These are phyloP conservation scores for Deakozyma indianensis DNA, from an alignment of 805 yeast species.

Conservation along the genomic window DNA sequence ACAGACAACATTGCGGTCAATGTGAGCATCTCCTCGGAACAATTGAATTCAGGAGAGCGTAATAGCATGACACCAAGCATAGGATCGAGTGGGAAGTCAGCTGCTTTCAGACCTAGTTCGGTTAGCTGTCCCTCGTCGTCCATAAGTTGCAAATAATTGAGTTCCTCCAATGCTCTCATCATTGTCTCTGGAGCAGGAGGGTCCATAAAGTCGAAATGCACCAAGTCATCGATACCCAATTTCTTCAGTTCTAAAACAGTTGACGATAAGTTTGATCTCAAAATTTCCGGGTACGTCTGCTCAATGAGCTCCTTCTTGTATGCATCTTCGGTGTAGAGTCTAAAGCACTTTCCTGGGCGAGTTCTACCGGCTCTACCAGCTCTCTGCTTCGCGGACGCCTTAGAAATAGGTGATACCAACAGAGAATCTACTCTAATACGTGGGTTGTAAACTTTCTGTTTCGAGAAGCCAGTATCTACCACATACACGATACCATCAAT, in stretches of 20 bases:
- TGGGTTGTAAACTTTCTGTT: constrained; percentile 93
- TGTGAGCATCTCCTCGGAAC: constrained; percentile 79
- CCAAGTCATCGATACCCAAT: constrained; percentile 88
- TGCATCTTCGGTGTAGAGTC: constrained; percentile 93
- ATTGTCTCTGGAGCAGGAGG: constrained; percentile 99
- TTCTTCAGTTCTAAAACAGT: constrained; percentile 89
- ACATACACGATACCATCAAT: constrained; percentile 96
- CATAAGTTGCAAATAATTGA: constrained; percentile 78
- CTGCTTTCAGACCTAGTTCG: constrained; percentile 75
- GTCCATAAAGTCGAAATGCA: constrained; percentile 96
- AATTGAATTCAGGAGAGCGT: constrained; percentile 69
- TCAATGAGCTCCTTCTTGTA: constrained; percentile 86
- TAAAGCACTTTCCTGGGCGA: constrained; percentile 93
- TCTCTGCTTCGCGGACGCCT: constrained; percentile 95
- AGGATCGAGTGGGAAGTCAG: constrained; percentile 92
- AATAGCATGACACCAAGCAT: constrained; percentile 87
- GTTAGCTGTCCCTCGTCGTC: constrained; percentile 89
- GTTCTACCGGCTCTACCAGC: constrained; percentile 99
- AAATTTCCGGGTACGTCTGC: constrained; percentile 91
- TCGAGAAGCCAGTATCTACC: constrained; percentile 93
- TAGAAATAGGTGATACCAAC: constrained; percentile 89
- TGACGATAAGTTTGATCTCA: constrained; percentile 78
- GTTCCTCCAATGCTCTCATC: constrained; percentile 97
- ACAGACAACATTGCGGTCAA: constrained; percentile 85
- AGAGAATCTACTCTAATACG: constrained; percentile 89